Percentiles rank a stretch among this genome's conserved stretches.
phyloP scores from a whole-genome alignment of 495 filamentous ascomycete species.

The Achaetomiella virescens region DNA sequence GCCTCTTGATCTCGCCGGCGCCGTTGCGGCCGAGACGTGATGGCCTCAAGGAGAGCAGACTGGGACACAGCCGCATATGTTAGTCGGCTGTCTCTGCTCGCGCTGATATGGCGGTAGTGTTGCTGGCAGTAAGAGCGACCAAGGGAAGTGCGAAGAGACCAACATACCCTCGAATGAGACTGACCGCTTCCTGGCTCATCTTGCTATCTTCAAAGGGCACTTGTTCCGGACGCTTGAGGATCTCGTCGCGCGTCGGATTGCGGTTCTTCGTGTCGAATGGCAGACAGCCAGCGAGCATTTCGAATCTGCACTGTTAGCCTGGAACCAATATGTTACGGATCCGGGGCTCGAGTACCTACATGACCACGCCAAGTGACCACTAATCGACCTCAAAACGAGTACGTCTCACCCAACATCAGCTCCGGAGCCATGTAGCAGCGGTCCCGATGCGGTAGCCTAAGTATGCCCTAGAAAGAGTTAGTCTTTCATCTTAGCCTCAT shows the following conservation, averaged over 20 bases:
- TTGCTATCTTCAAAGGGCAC: constrained; percentile 81
- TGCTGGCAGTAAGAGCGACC: too few species aligned
- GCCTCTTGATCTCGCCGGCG: constrained; percentile 75
- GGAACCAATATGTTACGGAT: not conserved
- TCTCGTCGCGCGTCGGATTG: constrained; percentile 54
- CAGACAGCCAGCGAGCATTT: constrained; percentile 76
- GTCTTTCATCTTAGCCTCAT: too few species aligned
- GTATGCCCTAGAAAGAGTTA: too few species aligned
- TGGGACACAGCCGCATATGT: constrained; percentile 9
- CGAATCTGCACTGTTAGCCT: not conserved
- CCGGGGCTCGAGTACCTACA: constrained; percentile 38
- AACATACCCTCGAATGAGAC: constrained; percentile 66
- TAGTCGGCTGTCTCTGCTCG: not conserved
- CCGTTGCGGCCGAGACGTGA: constrained; percentile 63
- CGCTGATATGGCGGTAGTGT: not conserved
- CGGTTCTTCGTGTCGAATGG: constrained; percentile 91
- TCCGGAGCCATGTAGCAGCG: constrained; percentile 91
- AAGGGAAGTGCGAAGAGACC: too few species aligned
- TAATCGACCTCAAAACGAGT: constrained; percentile 88
- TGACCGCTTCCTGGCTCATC: constrained; percentile 69
- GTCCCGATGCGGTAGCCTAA: constrained; percentile 45
- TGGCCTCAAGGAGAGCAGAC: not conserved
- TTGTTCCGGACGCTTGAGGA: constrained; percentile 74
- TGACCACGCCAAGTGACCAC: constrained; percentile 93
- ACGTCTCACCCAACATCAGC: constrained; percentile 82